phyloP scores from a whole-genome alignment of 164 flowering plant species.

The Vitis labrusca region DNA sequence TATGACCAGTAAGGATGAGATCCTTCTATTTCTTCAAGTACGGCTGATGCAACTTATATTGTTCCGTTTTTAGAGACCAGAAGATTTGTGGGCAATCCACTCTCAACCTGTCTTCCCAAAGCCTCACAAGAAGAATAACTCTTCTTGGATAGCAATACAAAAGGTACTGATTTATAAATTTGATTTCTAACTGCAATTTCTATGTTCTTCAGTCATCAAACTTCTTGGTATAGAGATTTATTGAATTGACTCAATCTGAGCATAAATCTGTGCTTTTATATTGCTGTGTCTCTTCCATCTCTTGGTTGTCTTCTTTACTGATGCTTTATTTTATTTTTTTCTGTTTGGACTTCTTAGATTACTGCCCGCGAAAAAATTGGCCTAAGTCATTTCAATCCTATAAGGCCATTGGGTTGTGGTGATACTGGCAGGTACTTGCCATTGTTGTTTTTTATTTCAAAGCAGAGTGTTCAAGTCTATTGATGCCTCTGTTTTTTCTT shows the following conservation, averaged over 20 bases:
- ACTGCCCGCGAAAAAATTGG: slow-evolving; percentile 60
- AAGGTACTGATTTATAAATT: slow-evolving; percentile 46
- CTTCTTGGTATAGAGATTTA: not conserved
- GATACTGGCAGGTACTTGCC: slow-evolving; percentile 87
- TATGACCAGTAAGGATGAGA: no score
- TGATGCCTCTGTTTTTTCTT: no score
- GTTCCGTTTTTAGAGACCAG: slow-evolving; percentile 61
- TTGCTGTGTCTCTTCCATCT: not conserved
- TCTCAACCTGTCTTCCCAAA: slow-evolving; percentile 70
- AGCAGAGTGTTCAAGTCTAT: not conserved
- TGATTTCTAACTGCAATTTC: not conserved
- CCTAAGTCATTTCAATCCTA: slow-evolving; percentile 84
- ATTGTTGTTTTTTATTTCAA: not conserved
- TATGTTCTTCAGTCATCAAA: not conserved
- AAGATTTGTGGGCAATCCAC: slow-evolving; percentile 88
- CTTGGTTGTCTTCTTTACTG: not conserved
- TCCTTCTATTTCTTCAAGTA: no score
- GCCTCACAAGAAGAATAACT: slow-evolving; percentile 69
- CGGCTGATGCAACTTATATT: slow-evolving; percentile 4
- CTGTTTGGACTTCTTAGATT: slow-evolving; percentile 39
- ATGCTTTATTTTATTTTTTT: slow-evolving; percentile 6
- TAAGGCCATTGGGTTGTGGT: slow-evolving; percentile 94
- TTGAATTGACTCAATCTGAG: not conserved
- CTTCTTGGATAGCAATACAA: slow-evolving; percentile 82
- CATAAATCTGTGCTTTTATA: not conserved